Conservation (phyloP, 495 filamentous ascomycete genomes). For the Acidiella bohemica region DNA sequence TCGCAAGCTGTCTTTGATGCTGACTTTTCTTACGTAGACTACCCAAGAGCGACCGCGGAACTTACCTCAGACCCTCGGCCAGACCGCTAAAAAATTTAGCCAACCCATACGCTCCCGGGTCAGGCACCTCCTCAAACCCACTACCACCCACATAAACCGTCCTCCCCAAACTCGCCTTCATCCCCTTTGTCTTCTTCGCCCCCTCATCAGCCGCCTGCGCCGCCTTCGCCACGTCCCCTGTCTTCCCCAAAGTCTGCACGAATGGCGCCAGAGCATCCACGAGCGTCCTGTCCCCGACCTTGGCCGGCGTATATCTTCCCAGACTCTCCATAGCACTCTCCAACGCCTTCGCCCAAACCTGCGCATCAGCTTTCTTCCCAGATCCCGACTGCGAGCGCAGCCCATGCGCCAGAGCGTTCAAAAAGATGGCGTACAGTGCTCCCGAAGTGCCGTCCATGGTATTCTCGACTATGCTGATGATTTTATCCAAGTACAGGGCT, state of each 20-base stretch:
- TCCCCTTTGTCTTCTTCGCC: constrained; percentile 73
- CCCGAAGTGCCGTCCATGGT: constrained; percentile 95
- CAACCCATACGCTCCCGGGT: constrained; percentile 82
- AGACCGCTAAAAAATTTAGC: constrained; percentile 68
- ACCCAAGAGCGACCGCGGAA: neutral
- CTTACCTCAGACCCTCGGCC: constrained; percentile 38
- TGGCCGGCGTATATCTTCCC: constrained; percentile 76
- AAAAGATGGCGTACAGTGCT: constrained; percentile 89
- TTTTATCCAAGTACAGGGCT: constrained; percentile 55
- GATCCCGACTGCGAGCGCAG: constrained; percentile 45
- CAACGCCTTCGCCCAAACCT: constrained; percentile 65
- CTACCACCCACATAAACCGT: constrained; percentile 87
- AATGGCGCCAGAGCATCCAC: constrained; percentile 87
- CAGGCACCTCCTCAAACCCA: constrained; percentile 66
- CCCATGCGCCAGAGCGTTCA: constrained; percentile 73
- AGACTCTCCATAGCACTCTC: constrained; percentile 55
- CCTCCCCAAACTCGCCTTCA: constrained; percentile 78
- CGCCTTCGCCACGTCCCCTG: constrained; percentile 51
- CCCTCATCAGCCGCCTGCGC: constrained; percentile 61
- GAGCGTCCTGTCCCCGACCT: constrained; percentile 77
- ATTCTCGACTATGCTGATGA: constrained; percentile 73
- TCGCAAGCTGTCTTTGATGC: too few species aligned
- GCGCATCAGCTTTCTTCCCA: constrained; percentile 33
- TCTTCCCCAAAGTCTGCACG: constrained; percentile 50
- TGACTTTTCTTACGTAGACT: too few species aligned